These are phyloP conservation scores for Capsicum chinense DNA, from an alignment of 257 asterid genomes.

Conservation along the genomic window DNA sequence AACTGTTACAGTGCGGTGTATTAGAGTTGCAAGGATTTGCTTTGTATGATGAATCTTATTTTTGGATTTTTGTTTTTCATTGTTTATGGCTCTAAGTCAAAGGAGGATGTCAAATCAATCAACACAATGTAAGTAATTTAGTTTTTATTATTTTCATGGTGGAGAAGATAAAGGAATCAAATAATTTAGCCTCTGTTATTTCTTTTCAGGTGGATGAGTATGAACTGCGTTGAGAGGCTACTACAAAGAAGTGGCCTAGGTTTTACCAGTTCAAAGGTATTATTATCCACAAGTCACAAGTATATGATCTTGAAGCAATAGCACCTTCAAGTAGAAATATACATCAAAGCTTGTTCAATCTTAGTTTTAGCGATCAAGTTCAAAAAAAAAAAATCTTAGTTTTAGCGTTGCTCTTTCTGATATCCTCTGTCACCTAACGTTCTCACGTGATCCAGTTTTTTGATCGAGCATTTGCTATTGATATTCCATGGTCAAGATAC, in stretches of 20 bases:
- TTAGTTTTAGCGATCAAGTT: background rate
- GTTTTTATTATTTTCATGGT: conserved; percentile 26
- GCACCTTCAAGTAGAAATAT: conserved; percentile 17
- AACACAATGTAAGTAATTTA: conserved; percentile 64
- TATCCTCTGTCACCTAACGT: conserved; percentile 25
- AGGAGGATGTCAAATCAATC: conserved; percentile 59
- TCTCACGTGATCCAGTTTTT: conserved; percentile 58
- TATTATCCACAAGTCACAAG: conserved; percentile 17
- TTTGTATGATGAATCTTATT: conserved; percentile 13
- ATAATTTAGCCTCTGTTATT: conserved; percentile 30
- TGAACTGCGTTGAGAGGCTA: conserved; percentile 54
- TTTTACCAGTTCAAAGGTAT: conserved; percentile 65
- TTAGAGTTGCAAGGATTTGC: conserved; percentile 17
- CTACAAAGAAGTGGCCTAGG: conserved; percentile 45
- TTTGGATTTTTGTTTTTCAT: conserved; percentile 34
- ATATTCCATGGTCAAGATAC: conserved; percentile 73
- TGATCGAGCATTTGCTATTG: conserved; percentile 59
- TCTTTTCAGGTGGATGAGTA: conserved; percentile 79
- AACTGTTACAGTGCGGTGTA: background rate
- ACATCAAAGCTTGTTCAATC: conserved; percentile 24
- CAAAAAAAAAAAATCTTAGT: too few relatives aligned
- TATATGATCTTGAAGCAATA: background rate
- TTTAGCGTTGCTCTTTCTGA: conserved; percentile 9
- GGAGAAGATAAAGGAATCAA: conserved; percentile 33
- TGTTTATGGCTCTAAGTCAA: conserved; percentile 51